Evolutionary conservation across 2,329 filamentous ascomycete species (phyloP).

Genomic region (Colletotrichum coccodes): DNA sequence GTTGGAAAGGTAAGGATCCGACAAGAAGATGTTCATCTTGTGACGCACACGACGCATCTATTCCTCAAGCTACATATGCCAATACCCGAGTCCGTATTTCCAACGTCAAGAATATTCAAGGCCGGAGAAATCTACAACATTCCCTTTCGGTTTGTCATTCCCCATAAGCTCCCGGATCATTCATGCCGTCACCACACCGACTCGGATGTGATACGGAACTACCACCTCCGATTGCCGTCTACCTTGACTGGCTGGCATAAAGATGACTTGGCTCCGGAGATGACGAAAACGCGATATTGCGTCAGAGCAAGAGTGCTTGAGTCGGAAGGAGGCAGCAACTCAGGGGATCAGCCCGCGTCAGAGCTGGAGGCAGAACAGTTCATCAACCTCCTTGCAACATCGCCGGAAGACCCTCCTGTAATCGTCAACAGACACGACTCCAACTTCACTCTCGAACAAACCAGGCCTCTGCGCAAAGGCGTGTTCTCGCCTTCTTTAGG

Average conservation of each 20-base stretch:
- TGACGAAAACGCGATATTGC: constrained; percentile 62
- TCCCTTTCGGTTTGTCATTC: constrained; percentile 68
- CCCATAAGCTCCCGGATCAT: constrained; percentile 63
- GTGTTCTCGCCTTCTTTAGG: constrained; percentile 62
- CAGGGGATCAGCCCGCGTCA: constrained; percentile 36
- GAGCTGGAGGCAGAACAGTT: constrained; percentile 53
- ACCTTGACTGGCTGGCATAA: constrained; percentile 61
- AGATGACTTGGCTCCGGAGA: constrained; percentile 64
- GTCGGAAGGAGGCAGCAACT: constrained; percentile 41
- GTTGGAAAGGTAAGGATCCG: constrained; percentile 60
- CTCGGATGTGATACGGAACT: constrained; percentile 55
- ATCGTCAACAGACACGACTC: constrained; percentile 57
- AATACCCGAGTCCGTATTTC: constrained; percentile 56
- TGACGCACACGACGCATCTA: constrained; percentile 47
- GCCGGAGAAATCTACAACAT: constrained; percentile 58
- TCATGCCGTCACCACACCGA: constrained; percentile 63
- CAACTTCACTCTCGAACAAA: constrained; percentile 59
- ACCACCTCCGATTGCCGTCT: constrained; percentile 64
- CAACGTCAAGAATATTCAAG: constrained; percentile 56
- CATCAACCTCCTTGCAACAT: constrained; percentile 62
- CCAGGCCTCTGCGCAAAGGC: constrained; percentile 62
- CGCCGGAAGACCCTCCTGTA: constrained; percentile 61
- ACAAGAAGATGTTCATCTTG: constrained; percentile 55
- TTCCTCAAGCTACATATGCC: constrained; percentile 68
- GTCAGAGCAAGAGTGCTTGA: constrained; percentile 56